Base-by-base conservation (phyloP, 129 eudicot genomes). In the Glebionis coronaria region DNA sequence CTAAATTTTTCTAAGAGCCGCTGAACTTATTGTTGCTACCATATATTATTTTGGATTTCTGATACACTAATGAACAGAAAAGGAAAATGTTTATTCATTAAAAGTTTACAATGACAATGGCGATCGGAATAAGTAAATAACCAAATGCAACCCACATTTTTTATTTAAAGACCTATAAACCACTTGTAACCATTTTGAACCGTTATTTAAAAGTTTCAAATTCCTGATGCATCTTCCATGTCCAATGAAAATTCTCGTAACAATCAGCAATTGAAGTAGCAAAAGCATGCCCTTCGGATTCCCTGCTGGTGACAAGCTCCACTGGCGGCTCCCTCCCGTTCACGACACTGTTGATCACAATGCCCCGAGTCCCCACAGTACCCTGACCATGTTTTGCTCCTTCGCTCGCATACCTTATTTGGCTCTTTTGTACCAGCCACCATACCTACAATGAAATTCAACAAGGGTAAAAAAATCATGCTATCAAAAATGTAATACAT, bases 331-430 rank as follows among this genome's bases (percentile, higher is more conserved):
- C 65, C 56, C 16, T 75, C 65, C 69, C 60, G 44, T 19, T 54
- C 64, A 2, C 45, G 57, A 56, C 76, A 69, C 12, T 62, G 64
- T 3, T 51, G 27, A 55, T 76, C 60, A 44, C 75, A 76, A 44
- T 54, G 38, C 5, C 44, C 38, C 0, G 66, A 44, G 71, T 11
- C 61, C 6, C 60, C 52, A 31, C 60, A 69, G 9, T 20, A 52
- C 4, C 70, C 65, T 1, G 70, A 51, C 65, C 74, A 76, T 35
- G 71, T 76, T 71, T 61, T 53, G 75, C 75, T 76, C 61, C 71
- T 20, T 11, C 66, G 44, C 13, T 53, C 9, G 5, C 75, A 76
- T 13, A 53, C 1, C 28, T 61, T 76, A 3, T 31, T 31, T 52
- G n/a, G 55, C 45, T 18, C 59, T 66, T 55, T 73, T 1, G 7